Base-by-base conservation (phyloP, 306 rosid genomes). In the Prunus fruticosa region DNA sequence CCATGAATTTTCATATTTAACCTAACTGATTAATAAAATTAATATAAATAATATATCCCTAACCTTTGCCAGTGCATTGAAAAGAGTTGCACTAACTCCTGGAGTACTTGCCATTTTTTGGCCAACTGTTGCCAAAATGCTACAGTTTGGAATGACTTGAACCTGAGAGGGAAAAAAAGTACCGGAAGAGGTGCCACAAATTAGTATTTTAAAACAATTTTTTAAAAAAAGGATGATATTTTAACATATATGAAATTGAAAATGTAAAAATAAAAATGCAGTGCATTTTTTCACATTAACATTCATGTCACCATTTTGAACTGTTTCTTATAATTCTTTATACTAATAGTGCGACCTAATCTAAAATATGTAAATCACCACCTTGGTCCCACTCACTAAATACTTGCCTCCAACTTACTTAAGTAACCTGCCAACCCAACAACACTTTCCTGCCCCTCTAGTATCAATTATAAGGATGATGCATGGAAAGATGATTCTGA, bases 61-160 rank as follows among this genome's bases (percentile, higher is more conserved):
- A 65, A 95, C 99, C 99, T 95, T 95, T 60, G 99, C 99, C 82
- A 95, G 87, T 63, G 99, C 99, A 81, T 82, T 95, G 86, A 95
- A 92, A 65, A 95, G 96, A 85, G 97, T 85, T 74, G 99, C 99
- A 69, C 99, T 95, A 63, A 95, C 99, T 80, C 99, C 99, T 67
- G 99, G 99, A 71, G 99, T 90, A 84, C 99, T 95, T n/a, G 97
- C 99, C 99, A 95, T 95, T 73, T 89, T 92, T 87, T 92, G 97
- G 78, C 99, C 99, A 86, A 95, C 99, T 30, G 97, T 86, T 18
- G 99, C 99, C 88, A 95, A 88, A 84, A 95, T 95, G 79, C 99
- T 95, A 87, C 97, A 95, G 84, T 95, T 92, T 18, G 91, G 90
- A 79, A 95, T 81, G n/a, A 95, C 78, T 0, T 91, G 96, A 76